Conservation (phyloP, 2,329 filamentous ascomycete species). For the Fusarium bactridioides region DNA sequence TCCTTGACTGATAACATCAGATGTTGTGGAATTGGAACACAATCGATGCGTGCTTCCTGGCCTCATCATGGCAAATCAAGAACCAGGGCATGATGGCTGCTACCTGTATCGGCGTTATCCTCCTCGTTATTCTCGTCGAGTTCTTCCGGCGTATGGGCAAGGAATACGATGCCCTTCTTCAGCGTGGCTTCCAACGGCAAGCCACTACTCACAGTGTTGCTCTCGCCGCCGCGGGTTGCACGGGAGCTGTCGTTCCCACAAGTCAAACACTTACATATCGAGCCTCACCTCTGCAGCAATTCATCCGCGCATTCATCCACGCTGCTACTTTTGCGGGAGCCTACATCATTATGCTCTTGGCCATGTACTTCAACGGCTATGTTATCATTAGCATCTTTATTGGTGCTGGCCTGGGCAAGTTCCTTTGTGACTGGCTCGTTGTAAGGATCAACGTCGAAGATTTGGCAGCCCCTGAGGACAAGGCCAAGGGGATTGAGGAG, state of each 20-base stretch:
- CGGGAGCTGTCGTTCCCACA: conserved; percentile 35
- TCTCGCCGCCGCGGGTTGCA: conserved; percentile 29
- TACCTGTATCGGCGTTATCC: conserved; percentile 77
- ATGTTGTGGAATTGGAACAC: conserved; percentile 85
- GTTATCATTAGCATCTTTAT: conserved; percentile 80
- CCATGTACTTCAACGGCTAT: conserved; percentile 72
- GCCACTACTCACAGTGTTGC: conserved; percentile 36
- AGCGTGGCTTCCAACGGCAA: conserved; percentile 57
- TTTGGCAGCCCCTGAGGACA: conserved; percentile 34
- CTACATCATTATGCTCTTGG: conserved; percentile 78
- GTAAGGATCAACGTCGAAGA: conserved; percentile 49
- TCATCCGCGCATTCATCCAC: conserved; percentile 70
- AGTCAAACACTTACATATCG: conserved; percentile 50
- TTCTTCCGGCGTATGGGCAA: conserved; percentile 73
- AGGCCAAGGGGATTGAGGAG: conserved; percentile 51
- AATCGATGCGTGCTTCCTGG: conserved; percentile 76
- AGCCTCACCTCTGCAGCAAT: conserved; percentile 70
- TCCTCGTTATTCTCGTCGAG: conserved; percentile 76
- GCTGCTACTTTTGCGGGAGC: conserved; percentile 76
- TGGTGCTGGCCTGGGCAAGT: conserved; percentile 60
- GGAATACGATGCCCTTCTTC: conserved; percentile 74
- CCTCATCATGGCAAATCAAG: conserved; percentile 74
- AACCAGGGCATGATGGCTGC: conserved; percentile 77
- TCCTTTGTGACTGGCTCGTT: conserved; percentile 62
- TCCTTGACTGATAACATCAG: conserved; percentile 48